Evolutionary conservation across 2,329 filamentous ascomycete species (phyloP).

Genomic region (Sporothrix schenckii): DNA sequence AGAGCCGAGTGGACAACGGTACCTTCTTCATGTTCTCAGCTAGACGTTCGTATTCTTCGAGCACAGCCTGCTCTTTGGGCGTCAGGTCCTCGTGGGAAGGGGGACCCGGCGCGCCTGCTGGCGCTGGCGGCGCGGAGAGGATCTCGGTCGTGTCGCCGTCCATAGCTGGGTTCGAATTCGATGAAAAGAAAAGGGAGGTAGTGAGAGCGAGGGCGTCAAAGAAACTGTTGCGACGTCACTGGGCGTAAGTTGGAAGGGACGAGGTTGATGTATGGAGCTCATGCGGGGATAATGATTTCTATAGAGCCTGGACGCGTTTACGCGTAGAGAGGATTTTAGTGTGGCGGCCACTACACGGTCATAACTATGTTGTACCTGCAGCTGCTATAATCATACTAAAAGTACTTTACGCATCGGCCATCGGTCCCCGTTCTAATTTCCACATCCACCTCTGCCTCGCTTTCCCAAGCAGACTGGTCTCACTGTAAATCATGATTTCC

Average conservation of each 20-base stretch:
- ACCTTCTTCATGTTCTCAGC: conserved; percentile 92
- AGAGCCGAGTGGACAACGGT: conserved; percentile 51
- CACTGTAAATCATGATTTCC: not conserved
- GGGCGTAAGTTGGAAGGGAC: not conserved
- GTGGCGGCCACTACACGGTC: not conserved
- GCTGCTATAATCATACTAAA: conserved; percentile 11
- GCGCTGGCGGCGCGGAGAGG: conserved; percentile 23
- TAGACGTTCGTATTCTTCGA: conserved; percentile 89
- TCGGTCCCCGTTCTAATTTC: not conserved
- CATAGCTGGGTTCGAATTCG: conserved; percentile 23
- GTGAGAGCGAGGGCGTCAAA: not conserved
- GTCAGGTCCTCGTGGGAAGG: conserved; percentile 57
- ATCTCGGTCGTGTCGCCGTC: conserved; percentile 34
- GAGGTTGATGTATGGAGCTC: not conserved
- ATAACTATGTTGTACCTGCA: not conserved
- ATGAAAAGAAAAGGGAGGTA: no score
- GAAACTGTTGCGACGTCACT: not conserved
- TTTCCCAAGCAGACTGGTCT: not conserved
- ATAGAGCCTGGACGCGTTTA: conserved; percentile 18
- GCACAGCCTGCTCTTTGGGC: conserved; percentile 86
- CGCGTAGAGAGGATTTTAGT: conserved; percentile 26
- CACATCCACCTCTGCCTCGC: not conserved
- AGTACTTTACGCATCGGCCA: not conserved
- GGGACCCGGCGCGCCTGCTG: conserved; percentile 13
- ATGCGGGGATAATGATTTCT: conserved; percentile 11